Evolutionary conservation across 2,329 filamentous ascomycete species (phyloP), one percentile per base, ranked within the genome.

Genomic region (Diplodia scrobiculata): DNA sequence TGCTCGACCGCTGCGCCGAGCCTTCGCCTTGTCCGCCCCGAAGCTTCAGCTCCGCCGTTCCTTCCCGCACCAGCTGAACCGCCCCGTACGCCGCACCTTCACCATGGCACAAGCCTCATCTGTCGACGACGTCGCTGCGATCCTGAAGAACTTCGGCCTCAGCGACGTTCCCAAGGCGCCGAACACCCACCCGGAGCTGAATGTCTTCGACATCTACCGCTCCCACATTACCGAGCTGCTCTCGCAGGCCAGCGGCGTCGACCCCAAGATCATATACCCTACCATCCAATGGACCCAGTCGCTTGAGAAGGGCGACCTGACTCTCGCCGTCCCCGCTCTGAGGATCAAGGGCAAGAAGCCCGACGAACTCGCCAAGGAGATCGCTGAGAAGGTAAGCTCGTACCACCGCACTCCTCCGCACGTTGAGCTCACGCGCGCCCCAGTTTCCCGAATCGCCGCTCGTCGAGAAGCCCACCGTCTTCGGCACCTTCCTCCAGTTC

Each of bases 281-380:
- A 87, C 87, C 45, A 81, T 96, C 50, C 86, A 90, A 80, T 94
- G 91, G 90, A 94, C 91, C 5, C 83, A 86, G 68, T 86, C 88
- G 45, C 82, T 92, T 25, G 91, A 95, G 70, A 92, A 93, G 81
- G 92, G 92, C 55, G 92, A 96, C 78, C 80, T 96, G 71, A 85
- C 91, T 63, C 79, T 96, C 54, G 88, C 91, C 9, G 87, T 91
- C 9, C 90, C 92, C 17, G 90, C 91, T n/a, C 84, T 96, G 69
- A 84, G 91, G 68, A 79, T 94, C 73, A 94, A 87, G 77, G 81
- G 83, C 71, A 86, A 84, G 78, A 86, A 87, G 70, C 84, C 86
- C 41, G 79, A 83, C 63, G 84, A 84, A 62, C 78, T 86, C 48
- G 81, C 83, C 47, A 77, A 82, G 70, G 84, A 87, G 72, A 79